Evolutionary conservation across 495 filamentous ascomycete species (phyloP).

Genomic region (Aspergillus bertholletiae): DNA sequence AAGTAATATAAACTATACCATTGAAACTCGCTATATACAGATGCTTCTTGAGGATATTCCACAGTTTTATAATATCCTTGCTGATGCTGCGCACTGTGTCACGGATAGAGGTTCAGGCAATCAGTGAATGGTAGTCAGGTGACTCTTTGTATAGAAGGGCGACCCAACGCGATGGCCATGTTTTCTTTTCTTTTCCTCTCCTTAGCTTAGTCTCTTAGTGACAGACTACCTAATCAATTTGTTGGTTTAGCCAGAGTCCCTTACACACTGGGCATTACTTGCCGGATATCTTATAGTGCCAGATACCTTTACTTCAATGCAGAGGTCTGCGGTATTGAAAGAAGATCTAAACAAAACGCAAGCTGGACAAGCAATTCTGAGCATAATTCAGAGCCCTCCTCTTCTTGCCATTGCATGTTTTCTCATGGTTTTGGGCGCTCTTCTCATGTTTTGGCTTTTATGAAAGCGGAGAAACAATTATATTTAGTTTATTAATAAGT

Average conservation of each 20-base stretch:
- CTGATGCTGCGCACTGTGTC: constrained; percentile 18
- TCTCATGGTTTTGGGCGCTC: constrained; percentile 12
- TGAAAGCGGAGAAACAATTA: constrained; percentile 20
- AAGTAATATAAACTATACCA: constrained; percentile 1
- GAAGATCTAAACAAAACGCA: constrained; percentile 9
- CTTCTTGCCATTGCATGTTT: constrained; percentile 22
- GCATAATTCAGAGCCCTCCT: constrained; percentile 21
- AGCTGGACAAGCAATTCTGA: constrained; percentile 13
- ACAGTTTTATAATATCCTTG: constrained; percentile 12
- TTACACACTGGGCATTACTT: constrained; percentile 32
- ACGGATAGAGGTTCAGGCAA: too few species aligned
- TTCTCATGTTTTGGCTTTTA: constrained; percentile 14
- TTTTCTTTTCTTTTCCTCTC: too few species aligned
- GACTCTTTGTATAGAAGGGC: too few species aligned
- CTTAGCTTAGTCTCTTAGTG: too few species aligned
- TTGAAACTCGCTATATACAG: constrained; percentile 6
- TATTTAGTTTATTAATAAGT: constrained; percentile 21
- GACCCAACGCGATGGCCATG: too few species aligned
- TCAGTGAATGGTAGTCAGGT: too few species aligned
- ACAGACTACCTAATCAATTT: too few species aligned
- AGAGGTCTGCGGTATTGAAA: constrained; percentile 13
- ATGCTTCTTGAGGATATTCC: constrained; percentile 12
- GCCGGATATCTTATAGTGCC: constrained; percentile 36
- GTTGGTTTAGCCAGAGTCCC: too few species aligned
- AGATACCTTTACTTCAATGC: constrained; percentile 31